Percentiles rank a stretch among this genome's conserved stretches.
phyloP scores from a whole-genome alignment of 2,329 filamentous ascomycete species.

The Chaetomiaceae sp. region DNA sequence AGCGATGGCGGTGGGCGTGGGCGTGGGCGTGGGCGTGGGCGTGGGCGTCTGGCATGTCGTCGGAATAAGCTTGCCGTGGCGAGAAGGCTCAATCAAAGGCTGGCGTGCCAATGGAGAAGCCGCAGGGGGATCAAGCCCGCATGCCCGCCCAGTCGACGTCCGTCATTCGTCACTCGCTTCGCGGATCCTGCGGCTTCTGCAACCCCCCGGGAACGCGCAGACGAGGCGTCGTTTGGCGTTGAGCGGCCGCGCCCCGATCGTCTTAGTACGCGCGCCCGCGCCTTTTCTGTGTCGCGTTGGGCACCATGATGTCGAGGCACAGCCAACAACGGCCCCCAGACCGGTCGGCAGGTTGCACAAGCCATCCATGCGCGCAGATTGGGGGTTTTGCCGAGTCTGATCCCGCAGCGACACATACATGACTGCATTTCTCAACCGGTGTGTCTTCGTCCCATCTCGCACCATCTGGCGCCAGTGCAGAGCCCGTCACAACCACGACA shows the following conservation, averaged over 20 bases:
- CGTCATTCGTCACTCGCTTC: constrained; percentile 10
- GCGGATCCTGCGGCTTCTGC: constrained; percentile 1
- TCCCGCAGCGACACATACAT: background rate
- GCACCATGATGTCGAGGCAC: constrained; percentile 2
- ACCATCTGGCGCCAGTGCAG: too few species aligned
- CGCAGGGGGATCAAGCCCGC: constrained; percentile 7
- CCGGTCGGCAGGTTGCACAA: constrained; percentile 9
- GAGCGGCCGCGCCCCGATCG: background rate
- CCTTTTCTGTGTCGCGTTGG: background rate
- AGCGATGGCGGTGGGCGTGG: background rate
- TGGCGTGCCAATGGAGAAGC: constrained; percentile 17
- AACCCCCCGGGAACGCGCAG: background rate
- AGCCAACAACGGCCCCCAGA: background rate
- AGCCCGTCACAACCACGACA: background rate
- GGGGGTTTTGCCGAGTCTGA: too few species aligned
- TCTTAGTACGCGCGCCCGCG: background rate
- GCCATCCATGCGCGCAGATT: background rate
- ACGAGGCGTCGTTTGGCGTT: background rate
- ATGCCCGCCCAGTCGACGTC: constrained; percentile 2
- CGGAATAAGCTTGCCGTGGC: constrained; percentile 18
- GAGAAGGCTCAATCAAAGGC: constrained; percentile 11
- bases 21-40: too few species aligned
- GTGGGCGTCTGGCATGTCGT: constrained; percentile 12
- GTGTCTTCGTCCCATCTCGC: background rate
- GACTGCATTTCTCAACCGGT: background rate